phyloP scores from a whole-genome alignment of 352 stramenopile species.

The Phytophthora hibernalis region DNA sequence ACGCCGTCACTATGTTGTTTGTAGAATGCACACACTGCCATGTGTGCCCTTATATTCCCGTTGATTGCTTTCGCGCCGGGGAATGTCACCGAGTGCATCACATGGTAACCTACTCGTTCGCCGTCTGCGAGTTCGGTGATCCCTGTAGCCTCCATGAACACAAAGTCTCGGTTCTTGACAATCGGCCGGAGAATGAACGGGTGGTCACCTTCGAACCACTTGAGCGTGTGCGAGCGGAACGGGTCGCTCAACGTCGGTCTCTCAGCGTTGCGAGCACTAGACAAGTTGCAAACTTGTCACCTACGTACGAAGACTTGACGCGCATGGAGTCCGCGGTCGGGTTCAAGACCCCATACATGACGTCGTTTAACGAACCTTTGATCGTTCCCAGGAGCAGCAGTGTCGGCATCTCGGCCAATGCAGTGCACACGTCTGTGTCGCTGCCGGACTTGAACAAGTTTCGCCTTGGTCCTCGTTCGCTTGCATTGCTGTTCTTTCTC shows the following conservation, averaged over 20 bases:
- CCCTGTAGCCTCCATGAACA: conserved; percentile 62
- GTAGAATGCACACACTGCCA: conserved; percentile 50
- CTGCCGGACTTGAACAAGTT: conserved; percentile 12
- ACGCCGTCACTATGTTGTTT: conserved; percentile 33
- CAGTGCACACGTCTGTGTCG: conserved; percentile 11
- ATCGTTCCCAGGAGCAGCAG: conserved; percentile 43
- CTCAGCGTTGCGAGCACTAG: conserved; percentile 43
- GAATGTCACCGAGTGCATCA: conserved; percentile 61
- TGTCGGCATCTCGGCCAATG: conserved; percentile 30
- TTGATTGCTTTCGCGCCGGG: conserved; percentile 28
- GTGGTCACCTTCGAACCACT: conserved; percentile 59
- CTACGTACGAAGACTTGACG: conserved; percentile 51
- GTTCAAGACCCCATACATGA: conserved; percentile 52
- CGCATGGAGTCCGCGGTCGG: conserved; percentile 41
- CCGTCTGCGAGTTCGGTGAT: conserved; percentile 30
- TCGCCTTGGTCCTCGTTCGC: conserved; percentile 5
- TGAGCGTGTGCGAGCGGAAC: conserved; percentile 54
- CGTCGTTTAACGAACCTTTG: conserved; percentile 37
- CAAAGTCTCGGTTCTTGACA: conserved; percentile 58
- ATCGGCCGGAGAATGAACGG: conserved; percentile 49
- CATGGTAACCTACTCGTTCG: conserved; percentile 55
- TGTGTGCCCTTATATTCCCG: conserved; percentile 29
- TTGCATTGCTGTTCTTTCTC: conserved; percentile 17
- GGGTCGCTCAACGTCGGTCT: conserved; percentile 39
- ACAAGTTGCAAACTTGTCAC: conserved; percentile 50